Evolutionary conservation across 768 basidiomycete species (phyloP), one percentile per base, ranked within the genome.

Genomic region (Mycena rebaudengoi): DNA sequence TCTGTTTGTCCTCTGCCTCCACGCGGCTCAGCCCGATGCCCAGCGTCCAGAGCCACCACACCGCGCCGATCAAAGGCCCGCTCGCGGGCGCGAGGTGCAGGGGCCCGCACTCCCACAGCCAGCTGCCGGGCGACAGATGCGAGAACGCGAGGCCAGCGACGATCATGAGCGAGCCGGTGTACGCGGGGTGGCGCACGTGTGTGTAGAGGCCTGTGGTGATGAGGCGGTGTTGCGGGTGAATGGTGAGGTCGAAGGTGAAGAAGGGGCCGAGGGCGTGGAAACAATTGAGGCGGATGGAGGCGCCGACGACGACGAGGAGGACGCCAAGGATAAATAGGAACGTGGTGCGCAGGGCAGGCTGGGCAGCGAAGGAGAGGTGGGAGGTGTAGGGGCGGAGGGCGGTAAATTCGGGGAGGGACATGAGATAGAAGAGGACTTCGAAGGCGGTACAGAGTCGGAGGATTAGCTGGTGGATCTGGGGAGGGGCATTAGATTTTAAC

Each of bases 231-330:
- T 76, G 71, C 2, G 85, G 84, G 56, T 82, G 84, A 40, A 88
- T 71, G 45, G 85, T 85, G 48, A 88, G 79, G 68, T 87, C 86
- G 70, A 87, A 88, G 0, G 86, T 87, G 76, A 88, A 88, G 57
- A 86, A 73, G 2, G 78, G 70, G 2, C 86, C 86, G 21, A 88
- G 83, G 23, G 83, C 79, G 56, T 73, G 76, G 80, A 85, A 88
- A 48, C 62, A 52, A 44, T 12, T 26, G 18, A 86, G 70, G 37
- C 86, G 85, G 65, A 86, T 80, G 71, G 80, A 77, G 60, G 80
- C 74, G 2, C 85, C 86, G 1, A 80, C 66, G 4, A 79, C 66
- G 58, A 81, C 80, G 23, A 80, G 74, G 40, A 82, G 48, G 41
- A 83, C 77, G 4, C 86, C 86, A 11, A 78, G 66, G 39, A 83